Base-by-base conservation (phyloP, 306 rosid genomes). In the Medicago ruthenica region DNA sequence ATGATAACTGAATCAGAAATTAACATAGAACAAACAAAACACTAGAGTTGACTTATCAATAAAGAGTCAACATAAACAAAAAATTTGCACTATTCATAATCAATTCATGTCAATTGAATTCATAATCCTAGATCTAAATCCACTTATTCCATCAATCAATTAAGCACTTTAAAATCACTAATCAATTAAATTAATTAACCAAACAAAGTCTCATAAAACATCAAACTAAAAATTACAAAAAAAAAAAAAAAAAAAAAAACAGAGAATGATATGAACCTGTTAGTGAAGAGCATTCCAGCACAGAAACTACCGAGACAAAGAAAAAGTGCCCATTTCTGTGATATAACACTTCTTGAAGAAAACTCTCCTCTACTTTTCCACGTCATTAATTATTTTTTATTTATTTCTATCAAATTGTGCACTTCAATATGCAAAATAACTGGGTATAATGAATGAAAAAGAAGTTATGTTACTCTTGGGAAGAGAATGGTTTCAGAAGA, bases 271-370 rank as follows among this genome's bases (percentile, higher is more conserved):
- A 22, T 3, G 44, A 90, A 95, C 99, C 97, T 90, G 80, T 83
- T 86, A 47, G 98, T 92, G 86, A 96, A 96, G 85, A 92, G 82
- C 92, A 96, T 80, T 76, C 99, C 99, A 78, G 90, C 84, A 83
- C 92, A 92, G 88, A 96, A 96, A 82, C 99, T 80, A 73, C 89
- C 91, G 0, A 96, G 70, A 76, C 99, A 96, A 2, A 96, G 93
- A 36, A 96, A 81, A 50, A 96, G 80, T 3, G 96, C 76, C 98
- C 97, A 92, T 90, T 83, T 92, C 57, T 87, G 92, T 1, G 97
- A 80, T 67, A 95, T 47, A 16, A 84, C 58, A 70, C 79, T 87
- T 81, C 90, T 92, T 4, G 97, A 84, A 81, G 97, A 42, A 7
- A 81, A 76, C 60, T 90, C 97, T 70, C 89, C 94, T 78, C 87